Evolutionary conservation across 352 stramenopile species (phyloP), one percentile per base, ranked within the genome.

Genomic region (Phytophthora sp.): DNA sequence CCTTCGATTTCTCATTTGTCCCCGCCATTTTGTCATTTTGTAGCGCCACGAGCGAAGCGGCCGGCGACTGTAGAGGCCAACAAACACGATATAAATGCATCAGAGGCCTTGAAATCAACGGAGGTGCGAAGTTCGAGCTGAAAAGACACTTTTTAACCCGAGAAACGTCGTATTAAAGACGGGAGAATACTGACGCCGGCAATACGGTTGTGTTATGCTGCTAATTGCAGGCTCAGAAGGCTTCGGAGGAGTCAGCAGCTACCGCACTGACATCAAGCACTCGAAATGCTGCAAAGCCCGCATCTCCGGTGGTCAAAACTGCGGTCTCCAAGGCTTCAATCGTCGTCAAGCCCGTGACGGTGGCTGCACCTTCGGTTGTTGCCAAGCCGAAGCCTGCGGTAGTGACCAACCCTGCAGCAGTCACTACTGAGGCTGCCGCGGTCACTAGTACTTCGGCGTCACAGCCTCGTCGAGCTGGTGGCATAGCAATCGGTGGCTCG

Each of bases 11-110:
- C 27, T 64, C 47, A 59, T 20, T 20, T 47, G 39, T 54, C 55
- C 49, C 12, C 6, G 31, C 27, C 4, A 20, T 55, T 62, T 65
- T 26, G 38, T 0, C 13, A 26, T 16, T n/a, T 45, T 55, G 6
- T 29, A 79, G 71, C 61, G 23, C 62, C 72, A 24, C 56, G 74
- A 57, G n/a, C 54, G 13, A 79, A 76, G 53, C 74, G 71, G 36
- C 3, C 42, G 45, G 38, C 54, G 13, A n/a, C 60, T 49, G 0
- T 42, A 56, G 57, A 58, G 24, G 42, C 16, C 11, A 30, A 59
- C 4, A 45, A 45, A 8, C 3, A 50, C 4, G 27, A 29, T 3
- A 27, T 39, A 7, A 8, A 52, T 55, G 44, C 20, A 18, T 36
- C 15, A 7, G 16, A 53, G 3, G n/a, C 35, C 5, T 4, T 42